Evolutionary conservation across 129 eudicot species (phyloP), one percentile per base, ranked within the genome.

Genomic region (Dittrichia graveolens): DNA sequence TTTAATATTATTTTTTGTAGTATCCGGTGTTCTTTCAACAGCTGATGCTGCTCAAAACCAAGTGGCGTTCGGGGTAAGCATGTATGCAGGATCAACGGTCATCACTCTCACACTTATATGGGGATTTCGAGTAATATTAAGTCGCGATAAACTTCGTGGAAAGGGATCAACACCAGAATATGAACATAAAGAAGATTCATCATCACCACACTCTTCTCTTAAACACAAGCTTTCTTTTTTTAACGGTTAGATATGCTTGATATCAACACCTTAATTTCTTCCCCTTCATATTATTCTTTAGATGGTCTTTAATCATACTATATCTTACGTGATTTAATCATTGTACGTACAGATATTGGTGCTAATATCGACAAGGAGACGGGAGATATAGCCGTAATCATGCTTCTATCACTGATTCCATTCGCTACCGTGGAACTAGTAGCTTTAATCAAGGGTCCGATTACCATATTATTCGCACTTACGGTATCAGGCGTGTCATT

Each of bases 71-170:
- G 78, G 78, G 52, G 15, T 63, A 1, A 43, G 71, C 52, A 74
- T 74, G 78, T 74, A 74, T 62, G 78, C 78, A 6, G 71, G 78
- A 10, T 61, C 71, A 24, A 74, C 71, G 3, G 62, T 74, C 31
- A 49, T 74, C 40, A 47, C 62, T 11, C 78, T 73, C 6, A 73
- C 78, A 1, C 50, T 61, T 15, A 31, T 73, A 7, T 73, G 78
- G 78, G 78, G 78, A 61, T 10, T 61, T 48, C 62, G 15, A n/a
- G 39, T 73, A 1, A 73, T 61, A 61, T 49, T 61, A 61, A 61
- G 42, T 39, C 6, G 35, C 49, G 52, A 73, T 48, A 16, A 3
- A 34, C 78, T 73, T 58, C 76, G 58, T 1, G 42, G 61, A 18
- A 73, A 73, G 78, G 71, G 4, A 61, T 16, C 62, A 38, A 7